phyloP scores from a whole-genome alignment of 2,329 filamentous ascomycete genomes.

The Fusarium sp. region DNA sequence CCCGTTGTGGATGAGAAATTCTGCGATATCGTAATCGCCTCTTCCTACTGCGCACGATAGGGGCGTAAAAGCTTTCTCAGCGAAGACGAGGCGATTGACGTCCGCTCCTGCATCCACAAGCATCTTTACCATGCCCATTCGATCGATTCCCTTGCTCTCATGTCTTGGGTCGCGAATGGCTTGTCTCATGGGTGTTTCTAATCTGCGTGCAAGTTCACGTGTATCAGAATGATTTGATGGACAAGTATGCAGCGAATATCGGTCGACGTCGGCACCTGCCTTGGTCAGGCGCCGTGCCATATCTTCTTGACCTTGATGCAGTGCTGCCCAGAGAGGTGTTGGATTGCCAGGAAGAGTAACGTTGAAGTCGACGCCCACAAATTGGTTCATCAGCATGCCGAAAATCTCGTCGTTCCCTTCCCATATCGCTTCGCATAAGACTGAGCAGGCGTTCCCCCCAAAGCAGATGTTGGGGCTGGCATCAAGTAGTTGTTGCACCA shows the following conservation, averaged over 20 bases:
- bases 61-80: no score
- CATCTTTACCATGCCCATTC: neutral
- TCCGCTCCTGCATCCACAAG: neutral
- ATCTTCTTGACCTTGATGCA: accelerated
- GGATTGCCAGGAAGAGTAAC: accelerated
- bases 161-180: neutral
- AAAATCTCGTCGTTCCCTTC: accelerated
- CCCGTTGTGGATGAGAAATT: neutral
- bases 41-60: no score
- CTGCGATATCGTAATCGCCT: neutral
- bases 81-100: accelerated
- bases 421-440: neutral
- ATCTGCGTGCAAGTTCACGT: accelerated
- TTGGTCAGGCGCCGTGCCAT: neutral
- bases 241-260: neutral
- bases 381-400: neutral
- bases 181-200: neutral
- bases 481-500: neutral
- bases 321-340: neutral
- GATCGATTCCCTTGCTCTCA: no score
- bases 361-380: accelerated
- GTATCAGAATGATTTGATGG: accelerated
- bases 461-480: accelerated
- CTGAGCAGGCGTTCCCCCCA: accelerated
- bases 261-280: neutral